Evolutionary conservation across 1,284 basidiomycete genomes (phyloP), one percentile per base, ranked within the genome.

Genomic region (Tetrapyrgos nigripes): DNA sequence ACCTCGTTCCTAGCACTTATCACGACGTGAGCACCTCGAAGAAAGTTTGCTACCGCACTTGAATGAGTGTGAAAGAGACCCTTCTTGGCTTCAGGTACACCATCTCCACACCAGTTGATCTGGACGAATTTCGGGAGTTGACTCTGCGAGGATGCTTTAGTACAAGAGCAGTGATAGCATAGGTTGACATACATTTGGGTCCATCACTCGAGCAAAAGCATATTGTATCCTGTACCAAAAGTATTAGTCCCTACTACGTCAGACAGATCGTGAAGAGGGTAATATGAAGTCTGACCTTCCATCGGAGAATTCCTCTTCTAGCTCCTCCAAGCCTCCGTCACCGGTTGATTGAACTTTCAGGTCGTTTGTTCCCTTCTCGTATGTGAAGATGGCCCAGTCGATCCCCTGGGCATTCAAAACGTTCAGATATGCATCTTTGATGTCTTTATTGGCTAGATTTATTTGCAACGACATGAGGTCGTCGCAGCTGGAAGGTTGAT

Each of bases 281-380:
- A 28, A 19, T 10, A 8, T 19, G 27, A 10, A n/a, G 10, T 72
- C 85, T 53, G 61, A 92, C 93, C 91, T 83, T 61, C 95, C 96
- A 72, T 98, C 96, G 45, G 89, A 92, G 75, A 98, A 98, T 76
- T 97, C 96, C 63, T 98, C 96, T 68, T 92, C 86, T 19, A 98
- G 80, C 69, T 97, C 96, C 63, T 97, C 94, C 11, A 99, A 82
- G 0, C 95, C 94, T 24, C 89, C 91, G 62, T 81, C 80, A n/a
- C 95, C 94, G 2, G 88, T 91, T 1, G 83, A 83, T 73, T 96
- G 93, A 9, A 98, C 91, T 69, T 94, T 95, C 59, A 98, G 82
- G 75, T 97, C 94, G 70, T 96, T 97, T 3, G 89, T 87, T 1
- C 88, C 88, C 68, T 88, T 91, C 70, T 94, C 92, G 68, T 95